These are phyloP conservation scores for Fusarium transvaalense DNA, from an alignment of 2,329 filamentous ascomycete genomes.

Conservation along the genomic window DNA sequence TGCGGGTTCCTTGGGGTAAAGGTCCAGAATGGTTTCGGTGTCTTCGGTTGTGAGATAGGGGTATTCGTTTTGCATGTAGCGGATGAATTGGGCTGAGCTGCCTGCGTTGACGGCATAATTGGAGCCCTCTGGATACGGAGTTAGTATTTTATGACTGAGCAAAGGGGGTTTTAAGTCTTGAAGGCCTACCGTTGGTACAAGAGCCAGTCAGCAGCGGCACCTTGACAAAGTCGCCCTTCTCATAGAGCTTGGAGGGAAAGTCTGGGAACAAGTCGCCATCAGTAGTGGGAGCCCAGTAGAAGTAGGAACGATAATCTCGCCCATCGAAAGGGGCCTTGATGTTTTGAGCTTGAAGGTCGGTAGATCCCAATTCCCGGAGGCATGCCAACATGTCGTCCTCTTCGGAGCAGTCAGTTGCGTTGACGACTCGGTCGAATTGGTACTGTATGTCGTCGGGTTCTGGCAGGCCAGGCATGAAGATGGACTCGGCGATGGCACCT, in stretches of 20 bases:
- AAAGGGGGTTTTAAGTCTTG: too few species aligned
- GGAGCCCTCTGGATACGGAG: constrained; percentile 57
- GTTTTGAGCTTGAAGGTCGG: constrained; percentile 58
- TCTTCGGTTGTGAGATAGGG: constrained; percentile 56
- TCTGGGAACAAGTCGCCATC: constrained; percentile 62
- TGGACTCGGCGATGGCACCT: constrained; percentile 61
- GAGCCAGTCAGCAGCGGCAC: constrained; percentile 62
- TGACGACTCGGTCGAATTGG: constrained; percentile 58
- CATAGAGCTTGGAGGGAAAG: constrained; percentile 57
- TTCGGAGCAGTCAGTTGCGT: constrained; percentile 54
- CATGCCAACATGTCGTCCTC: constrained; percentile 55
- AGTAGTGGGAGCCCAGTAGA: constrained; percentile 65
- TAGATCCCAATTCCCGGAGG: constrained; percentile 54
- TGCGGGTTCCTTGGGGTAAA: constrained; percentile 55
- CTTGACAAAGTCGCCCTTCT: constrained; percentile 55
- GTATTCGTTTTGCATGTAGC: constrained; percentile 63
- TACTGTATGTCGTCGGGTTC: constrained; percentile 60
- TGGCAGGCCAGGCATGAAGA: constrained; percentile 64
- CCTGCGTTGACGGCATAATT: constrained; percentile 58
- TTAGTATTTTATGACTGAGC: constrained; percentile 11
- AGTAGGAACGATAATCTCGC: constrained; percentile 53
- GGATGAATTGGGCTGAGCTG: constrained; percentile 51
- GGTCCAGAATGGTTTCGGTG: constrained; percentile 51
- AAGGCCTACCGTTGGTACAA: constrained; percentile 57
- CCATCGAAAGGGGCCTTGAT: constrained; percentile 56